Conservation (phyloP, 257 asterid species). For the Ajuga chamaepitys region DNA sequence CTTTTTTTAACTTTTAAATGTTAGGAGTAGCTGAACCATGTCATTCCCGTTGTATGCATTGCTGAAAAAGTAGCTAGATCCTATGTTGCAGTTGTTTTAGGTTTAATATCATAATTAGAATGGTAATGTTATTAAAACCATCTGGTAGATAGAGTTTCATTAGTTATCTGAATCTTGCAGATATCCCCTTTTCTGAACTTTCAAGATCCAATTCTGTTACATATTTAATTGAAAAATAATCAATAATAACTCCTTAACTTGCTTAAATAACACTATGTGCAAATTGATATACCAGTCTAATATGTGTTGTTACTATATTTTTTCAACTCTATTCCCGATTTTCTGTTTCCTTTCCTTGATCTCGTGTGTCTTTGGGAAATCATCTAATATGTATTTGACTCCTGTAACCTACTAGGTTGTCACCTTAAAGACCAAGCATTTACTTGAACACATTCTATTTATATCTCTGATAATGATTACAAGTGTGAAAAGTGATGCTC, state of each 20-base stretch:
- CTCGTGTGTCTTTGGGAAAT: background rate
- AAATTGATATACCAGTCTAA: background rate
- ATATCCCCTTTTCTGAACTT: background rate
- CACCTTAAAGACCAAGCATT: background rate
- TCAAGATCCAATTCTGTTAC: background rate
- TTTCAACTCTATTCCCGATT: background rate
- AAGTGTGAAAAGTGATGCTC: background rate
- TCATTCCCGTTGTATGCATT: background rate
- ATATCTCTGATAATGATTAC: background rate
- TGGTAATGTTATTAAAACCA: too few relatives aligned
- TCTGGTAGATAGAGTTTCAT: background rate
- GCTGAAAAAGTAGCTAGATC: constrained; percentile 9
- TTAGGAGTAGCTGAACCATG: constrained; percentile 4
- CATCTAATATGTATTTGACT: background rate
- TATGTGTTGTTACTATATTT: background rate
- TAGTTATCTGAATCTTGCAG: background rate
- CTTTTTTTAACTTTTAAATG: background rate
- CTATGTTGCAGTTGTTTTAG: background rate
- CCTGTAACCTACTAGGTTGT: background rate
- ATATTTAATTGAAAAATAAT: background rate
- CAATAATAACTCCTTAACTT: background rate
- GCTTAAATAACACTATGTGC: background rate
- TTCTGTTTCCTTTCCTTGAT: background rate
- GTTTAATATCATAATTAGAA: background rate
- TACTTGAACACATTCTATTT: background rate